Evolutionary conservation across 2,329 filamentous ascomycete species (phyloP), one percentile per base, ranked within the genome.

Genomic region (Colletotrichum sp.): DNA sequence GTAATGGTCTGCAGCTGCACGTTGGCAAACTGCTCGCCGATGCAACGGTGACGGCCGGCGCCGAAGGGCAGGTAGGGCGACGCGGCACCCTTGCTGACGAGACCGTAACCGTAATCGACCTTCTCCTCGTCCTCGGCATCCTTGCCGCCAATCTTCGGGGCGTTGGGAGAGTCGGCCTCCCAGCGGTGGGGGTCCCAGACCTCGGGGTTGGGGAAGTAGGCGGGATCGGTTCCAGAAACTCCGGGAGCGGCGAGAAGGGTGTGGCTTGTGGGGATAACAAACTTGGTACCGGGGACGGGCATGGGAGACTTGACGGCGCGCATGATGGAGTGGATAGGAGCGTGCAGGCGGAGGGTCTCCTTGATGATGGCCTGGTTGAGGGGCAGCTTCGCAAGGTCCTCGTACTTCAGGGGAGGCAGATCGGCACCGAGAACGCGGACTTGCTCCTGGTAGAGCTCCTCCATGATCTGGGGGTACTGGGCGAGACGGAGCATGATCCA

Each of bases 11-110:
- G 94, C 78, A 99, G 89, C 87, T 99, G 96, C 74, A 98, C 90
- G 83, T 98, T 98, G 80, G 96, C 96, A 84, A 98, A 99, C 82
- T 98, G 95, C 89, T 99, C 96, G 79, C 96, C 96, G 82, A 99
- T 98, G 86, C 96, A 99, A 79, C 96, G 91, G 86, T 99, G 96
- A 79, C 96, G 90, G 57, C 96, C 96, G 34, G 96, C 96, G 75
- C 96, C 96, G 83, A 99, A 99, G 3, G 96, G 96, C 64, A 99
- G 91, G 84, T 98, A 99, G 1, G 96, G 96, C 68, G 95, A 98
- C 76, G 92, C 92, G 16, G 95, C 93, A 72, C 96, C 96, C 89
- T 98, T 98, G 89, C 92, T 96, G 79, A 98, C 94, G 67, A 98
- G 89, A 77, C 96, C 96, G 85, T 98, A 98, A 39, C 96, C 96